phyloP scores from a whole-genome alignment of 2,329 filamentous ascomycete genomes.

The Talaromyces islandicus region DNA sequence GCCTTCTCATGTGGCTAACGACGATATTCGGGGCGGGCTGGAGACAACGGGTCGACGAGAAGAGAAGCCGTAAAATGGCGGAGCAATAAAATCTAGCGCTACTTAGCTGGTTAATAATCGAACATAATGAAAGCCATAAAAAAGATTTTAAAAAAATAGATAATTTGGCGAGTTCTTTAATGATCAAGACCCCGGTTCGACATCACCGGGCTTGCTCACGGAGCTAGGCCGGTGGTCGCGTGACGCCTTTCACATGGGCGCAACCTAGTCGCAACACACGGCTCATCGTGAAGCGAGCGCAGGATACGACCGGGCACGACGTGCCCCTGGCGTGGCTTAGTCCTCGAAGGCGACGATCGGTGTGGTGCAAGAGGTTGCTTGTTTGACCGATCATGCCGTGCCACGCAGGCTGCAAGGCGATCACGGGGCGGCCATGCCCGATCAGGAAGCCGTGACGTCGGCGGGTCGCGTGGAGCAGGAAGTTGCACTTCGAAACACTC shows the following conservation, averaged over 20 bases:
- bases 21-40: constrained; percentile 47
- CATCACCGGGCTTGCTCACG: not conserved
- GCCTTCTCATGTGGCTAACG: constrained; percentile 43
- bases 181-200: not conserved
- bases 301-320: not conserved
- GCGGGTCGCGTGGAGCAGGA: not conserved
- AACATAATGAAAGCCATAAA: not conserved
- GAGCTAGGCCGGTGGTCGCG: not conserved
- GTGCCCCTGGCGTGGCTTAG: not conserved
- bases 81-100: not conserved
- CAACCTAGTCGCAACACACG: not conserved
- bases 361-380: not conserved
- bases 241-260: not conserved
- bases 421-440: not conserved
- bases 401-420: not conserved
- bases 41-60: constrained; percentile 50
- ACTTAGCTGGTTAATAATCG: not conserved
- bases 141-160: not conserved
- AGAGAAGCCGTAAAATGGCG: constrained; percentile 21
- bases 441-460: not conserved
- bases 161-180: not conserved
- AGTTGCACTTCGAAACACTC: not conserved
- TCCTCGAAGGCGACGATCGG: not conserved
- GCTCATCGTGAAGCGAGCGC: not conserved
- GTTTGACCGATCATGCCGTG: not conserved